Conservation (phyloP, 2,329 filamentous ascomycete genomes). For the Colletotrichum echinochloae region DNA sequence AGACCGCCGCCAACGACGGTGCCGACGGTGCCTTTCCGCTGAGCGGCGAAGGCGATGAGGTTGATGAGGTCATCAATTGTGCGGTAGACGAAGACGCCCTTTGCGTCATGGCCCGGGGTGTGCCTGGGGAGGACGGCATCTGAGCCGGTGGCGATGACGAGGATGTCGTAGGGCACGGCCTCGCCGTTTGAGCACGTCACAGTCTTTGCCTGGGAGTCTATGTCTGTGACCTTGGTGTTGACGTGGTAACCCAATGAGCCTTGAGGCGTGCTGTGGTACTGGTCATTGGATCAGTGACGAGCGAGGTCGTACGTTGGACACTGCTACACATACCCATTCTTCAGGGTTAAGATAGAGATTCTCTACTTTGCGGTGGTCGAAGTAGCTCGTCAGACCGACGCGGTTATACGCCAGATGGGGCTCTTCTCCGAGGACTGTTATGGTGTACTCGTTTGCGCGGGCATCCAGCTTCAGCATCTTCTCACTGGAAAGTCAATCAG, state of each 20-base stretch:
- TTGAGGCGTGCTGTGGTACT: slow-evolving; percentile 76
- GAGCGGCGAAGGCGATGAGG: slow-evolving; percentile 78
- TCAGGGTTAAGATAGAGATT: slow-evolving; percentile 88
- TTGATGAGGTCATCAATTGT: slow-evolving; percentile 84
- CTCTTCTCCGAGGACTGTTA: slow-evolving; percentile 90
- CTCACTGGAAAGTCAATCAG: slow-evolving; percentile 62
- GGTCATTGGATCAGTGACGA: slow-evolving; percentile 16
- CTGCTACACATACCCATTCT: slow-evolving; percentile 74
- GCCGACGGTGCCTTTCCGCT: slow-evolving; percentile 75
- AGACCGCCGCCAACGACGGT: slow-evolving; percentile 87
- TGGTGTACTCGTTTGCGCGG: slow-evolving; percentile 79
- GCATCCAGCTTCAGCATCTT: slow-evolving; percentile 89
- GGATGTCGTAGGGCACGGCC: slow-evolving; percentile 79
- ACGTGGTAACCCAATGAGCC: slow-evolving; percentile 80
- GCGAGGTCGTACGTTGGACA: neutral
- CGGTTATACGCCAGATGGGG: slow-evolving; percentile 90
- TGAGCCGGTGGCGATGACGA: slow-evolving; percentile 88
- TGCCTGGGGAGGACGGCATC: slow-evolving; percentile 79
- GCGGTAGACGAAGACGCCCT: slow-evolving; percentile 89
- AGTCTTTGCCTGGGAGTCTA: slow-evolving; percentile 72
- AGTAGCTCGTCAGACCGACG: slow-evolving; percentile 89
- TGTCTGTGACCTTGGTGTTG: slow-evolving; percentile 76
- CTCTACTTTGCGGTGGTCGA: slow-evolving; percentile 86
- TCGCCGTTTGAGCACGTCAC: slow-evolving; percentile 79
- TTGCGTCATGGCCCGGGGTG: slow-evolving; percentile 82